Evolutionary conservation across 257 asterid genomes (phyloP), one percentile per base, ranked within the genome.

Genomic region (Solanum chilense): DNA sequence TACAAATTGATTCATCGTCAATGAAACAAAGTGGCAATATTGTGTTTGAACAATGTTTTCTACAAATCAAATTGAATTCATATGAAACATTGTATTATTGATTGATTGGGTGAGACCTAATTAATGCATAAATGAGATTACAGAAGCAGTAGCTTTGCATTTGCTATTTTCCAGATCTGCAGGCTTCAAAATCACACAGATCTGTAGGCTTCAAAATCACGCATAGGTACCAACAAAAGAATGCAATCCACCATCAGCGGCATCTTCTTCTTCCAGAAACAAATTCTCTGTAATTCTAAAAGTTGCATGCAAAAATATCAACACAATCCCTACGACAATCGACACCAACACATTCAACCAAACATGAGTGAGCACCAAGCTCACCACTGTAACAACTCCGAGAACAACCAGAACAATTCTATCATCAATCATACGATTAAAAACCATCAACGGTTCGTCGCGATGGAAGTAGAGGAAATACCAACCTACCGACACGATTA

Each of bases 311-410:
- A 90, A 20, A 2, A 62, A 44, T 12, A 93, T 92, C 27, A 84
- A 82, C 85, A 75, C 93, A 74, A 87, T 82, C 8, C 93, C 97
- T 33, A 93, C 78, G 88, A 39, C 58, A 80, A 91, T 56, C 23
- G 98, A 89, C 41, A 92, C 92, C 90, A 93, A 29, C 25, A 94
- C 95, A 27, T 95, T 95, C 92, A 93, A 52, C 98, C 97, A 92
- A 23, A 92, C 96, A 66, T 90, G 74, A 15, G 96, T 94, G 85
- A 94, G 70, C 27, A 93, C 84, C 94, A 94, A 86, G 12, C 92
- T 44, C 69, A 86, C 94, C 7, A 93, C 70, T 86, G 95, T 95
- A 88, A 91, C 90, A 37, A 89, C 41, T 13, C 92, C 89, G 6
- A 95, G 92, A 90, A 21, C 90, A 20, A 66, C 83, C 88, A 90